Evolutionary conservation across 352 stramenopile species (phyloP), one percentile per base, ranked within the genome.

Genomic region (Elongisporangium undulatum): DNA sequence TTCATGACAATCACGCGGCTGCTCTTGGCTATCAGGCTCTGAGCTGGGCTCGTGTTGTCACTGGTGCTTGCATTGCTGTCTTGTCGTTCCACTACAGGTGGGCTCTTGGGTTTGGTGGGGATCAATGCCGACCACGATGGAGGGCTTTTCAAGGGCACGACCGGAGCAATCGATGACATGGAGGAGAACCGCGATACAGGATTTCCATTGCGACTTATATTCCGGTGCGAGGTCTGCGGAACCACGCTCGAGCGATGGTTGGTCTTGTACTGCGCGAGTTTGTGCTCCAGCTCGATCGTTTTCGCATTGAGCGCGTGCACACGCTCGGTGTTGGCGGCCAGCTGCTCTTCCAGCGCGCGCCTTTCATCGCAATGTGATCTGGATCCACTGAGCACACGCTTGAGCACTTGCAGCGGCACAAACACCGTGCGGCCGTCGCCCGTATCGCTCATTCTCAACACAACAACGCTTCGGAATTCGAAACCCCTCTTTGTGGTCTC

Each of bases 181-280:
- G 41, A 49, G 22, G 54, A 19, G 4, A 53, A 6, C 2, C 49
- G 53, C 22, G 15, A 20, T 15, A 29, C 50, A 2, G 53, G 29
- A 13, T 23, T 53, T 5, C 24, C 22, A 16, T 45, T 45, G 34
- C 34, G 3, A 4, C 12, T 45, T 12, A 45, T 4, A 45, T 45
- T 45, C 34, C 10, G 34, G 34, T 45, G 34, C 12, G 34, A 45
- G 9, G 34, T 49, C 41, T 60, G 61, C 4, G 50, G 58, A 19
- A 68, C 51, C 38, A 73, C 61, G 23, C 73, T 84, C 51, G 80
- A 66, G 1, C 69, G 68, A 56, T 88, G 75, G 22, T 79, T 72
- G 19, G 64, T 64, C 49, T 76, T 76, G 66, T 77, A 77, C 59
- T 80, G 69, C 48, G 62, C 64, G 17, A 85, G 74, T 55, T 65